These are phyloP conservation scores for Knufia petricola DNA, from an alignment of 2,329 filamentous ascomycete genomes.

Conservation along the genomic window DNA sequence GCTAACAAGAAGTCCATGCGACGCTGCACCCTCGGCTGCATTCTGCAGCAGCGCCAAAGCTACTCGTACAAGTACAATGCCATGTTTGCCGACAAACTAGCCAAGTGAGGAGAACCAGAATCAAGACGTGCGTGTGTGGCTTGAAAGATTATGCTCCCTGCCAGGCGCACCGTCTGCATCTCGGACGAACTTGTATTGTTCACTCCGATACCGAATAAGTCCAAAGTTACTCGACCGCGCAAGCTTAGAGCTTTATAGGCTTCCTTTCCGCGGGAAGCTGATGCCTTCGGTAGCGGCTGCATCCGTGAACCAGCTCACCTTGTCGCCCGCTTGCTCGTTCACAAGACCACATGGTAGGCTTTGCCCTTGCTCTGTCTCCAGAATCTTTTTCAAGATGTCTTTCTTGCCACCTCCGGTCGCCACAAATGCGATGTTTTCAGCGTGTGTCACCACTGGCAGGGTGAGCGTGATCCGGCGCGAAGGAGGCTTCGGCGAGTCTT, in stretches of 20 bases:
- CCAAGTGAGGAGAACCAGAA: too few relatives aligned
- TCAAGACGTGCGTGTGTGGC: too few relatives aligned
- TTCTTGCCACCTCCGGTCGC: slow-evolving; percentile 84
- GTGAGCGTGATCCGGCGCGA: slow-evolving; percentile 84
- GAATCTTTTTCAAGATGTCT: slow-evolving; percentile 85
- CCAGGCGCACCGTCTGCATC: neutral
- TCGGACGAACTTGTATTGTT: neutral
- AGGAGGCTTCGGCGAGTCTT: slow-evolving; percentile 91
- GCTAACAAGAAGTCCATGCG: too few relatives aligned
- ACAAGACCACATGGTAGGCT: slow-evolving; percentile 78
- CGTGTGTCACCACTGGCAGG: slow-evolving; percentile 80
- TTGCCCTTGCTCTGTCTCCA: slow-evolving; percentile 58
- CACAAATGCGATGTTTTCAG: slow-evolving; percentile 78
- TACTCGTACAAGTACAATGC: too few relatives aligned
- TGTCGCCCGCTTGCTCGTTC: slow-evolving; percentile 73
- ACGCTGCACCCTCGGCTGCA: too few relatives aligned
- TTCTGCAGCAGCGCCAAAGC: too few relatives aligned
- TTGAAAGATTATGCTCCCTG: too few relatives aligned
- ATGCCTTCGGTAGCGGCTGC: slow-evolving; percentile 77
- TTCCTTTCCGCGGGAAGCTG: slow-evolving; percentile 65
- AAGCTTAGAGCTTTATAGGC: slow-evolving; percentile 34
- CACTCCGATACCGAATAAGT: neutral
- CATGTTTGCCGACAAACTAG: too few relatives aligned
- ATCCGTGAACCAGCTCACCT: slow-evolving; percentile 94
- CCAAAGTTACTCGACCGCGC: neutral